Evolutionary conservation across 2,329 filamentous ascomycete genomes (phyloP).

Genomic region (Clarireedia monteithiana): DNA sequence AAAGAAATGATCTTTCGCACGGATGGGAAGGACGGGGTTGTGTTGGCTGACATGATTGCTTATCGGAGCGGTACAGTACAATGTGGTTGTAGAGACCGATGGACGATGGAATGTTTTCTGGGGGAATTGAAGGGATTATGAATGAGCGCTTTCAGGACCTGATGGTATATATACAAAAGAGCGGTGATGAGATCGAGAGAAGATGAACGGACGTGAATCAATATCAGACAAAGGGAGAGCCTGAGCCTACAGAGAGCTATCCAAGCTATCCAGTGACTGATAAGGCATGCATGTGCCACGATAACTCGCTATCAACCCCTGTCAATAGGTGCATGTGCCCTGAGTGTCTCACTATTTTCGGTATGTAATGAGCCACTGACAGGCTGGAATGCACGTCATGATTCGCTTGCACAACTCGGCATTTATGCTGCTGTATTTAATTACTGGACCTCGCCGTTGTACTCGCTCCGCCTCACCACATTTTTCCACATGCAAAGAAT

Average conservation of each 20-base stretch:
- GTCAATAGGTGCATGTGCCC: constrained; percentile 4
- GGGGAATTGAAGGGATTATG: no score
- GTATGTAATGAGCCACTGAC: no score
- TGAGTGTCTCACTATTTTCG: background rate
- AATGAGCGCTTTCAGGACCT: background rate
- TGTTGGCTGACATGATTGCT: background rate
- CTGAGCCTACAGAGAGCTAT: background rate
- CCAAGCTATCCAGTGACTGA: background rate
- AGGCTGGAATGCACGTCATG: background rate
- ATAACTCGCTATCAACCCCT: background rate
- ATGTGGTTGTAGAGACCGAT: background rate
- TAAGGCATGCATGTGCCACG: constrained; percentile 1
- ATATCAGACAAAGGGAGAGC: background rate
- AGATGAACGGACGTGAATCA: no score
- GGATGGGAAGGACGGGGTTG: constrained; percentile 13
- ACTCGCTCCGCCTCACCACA: no score
- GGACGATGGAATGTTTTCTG: no score
- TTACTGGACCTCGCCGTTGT: background rate
- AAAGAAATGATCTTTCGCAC: constrained; percentile 21
- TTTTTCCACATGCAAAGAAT: background rate
- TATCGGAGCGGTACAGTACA: background rate
- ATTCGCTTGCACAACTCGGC: background rate
- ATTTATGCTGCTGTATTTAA: background rate
- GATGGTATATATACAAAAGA: background rate
- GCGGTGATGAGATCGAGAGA: background rate